Conservation (phyloP, 2,329 filamentous ascomycete species). For the Colletotrichum navitas region DNA sequence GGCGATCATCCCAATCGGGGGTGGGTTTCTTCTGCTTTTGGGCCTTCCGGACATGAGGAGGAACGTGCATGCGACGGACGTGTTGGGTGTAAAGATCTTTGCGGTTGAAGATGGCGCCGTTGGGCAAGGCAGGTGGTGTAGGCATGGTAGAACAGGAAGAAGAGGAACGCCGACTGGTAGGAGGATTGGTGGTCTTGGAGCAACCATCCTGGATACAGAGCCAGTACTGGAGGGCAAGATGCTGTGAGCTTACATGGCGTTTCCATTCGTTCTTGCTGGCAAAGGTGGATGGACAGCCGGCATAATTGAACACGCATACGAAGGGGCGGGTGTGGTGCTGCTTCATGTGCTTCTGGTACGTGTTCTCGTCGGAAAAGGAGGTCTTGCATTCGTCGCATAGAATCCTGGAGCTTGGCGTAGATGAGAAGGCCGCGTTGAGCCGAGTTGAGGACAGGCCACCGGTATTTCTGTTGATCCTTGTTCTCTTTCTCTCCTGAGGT, state of each 20-base stretch:
- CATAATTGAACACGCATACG: constrained; percentile 82
- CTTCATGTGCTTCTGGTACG: constrained; percentile 64
- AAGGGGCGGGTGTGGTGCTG: constrained; percentile 73
- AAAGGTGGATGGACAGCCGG: constrained; percentile 81
- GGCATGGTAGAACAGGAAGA: constrained; percentile 16
- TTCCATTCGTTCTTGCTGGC: constrained; percentile 96
- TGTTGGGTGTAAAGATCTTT: constrained; percentile 95
- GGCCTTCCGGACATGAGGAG: constrained; percentile 57
- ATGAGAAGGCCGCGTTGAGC: constrained; percentile 6
- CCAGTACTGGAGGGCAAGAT: constrained; percentile 81
- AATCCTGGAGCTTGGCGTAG: constrained; percentile 40
- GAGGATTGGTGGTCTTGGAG: constrained; percentile 49
- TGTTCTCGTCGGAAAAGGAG: constrained; percentile 59
- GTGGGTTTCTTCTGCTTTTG: constrained; percentile 52
- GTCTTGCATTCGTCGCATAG: constrained; percentile 54
- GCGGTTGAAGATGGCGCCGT: constrained; percentile 82
- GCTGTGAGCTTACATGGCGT: constrained; percentile 84
- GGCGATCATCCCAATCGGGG: constrained; percentile 63
- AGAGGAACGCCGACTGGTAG: constrained; percentile 36
- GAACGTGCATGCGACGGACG: constrained; percentile 84
- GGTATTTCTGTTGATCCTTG: constrained; percentile 19
- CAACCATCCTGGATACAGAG: constrained; percentile 77
- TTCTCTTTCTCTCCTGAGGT: constrained; percentile 25
- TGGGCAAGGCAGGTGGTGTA: constrained; percentile 53
- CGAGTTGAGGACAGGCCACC: not conserved